Base-by-base conservation (phyloP, 208 protist species). In the Crithidia sp. region DNA sequence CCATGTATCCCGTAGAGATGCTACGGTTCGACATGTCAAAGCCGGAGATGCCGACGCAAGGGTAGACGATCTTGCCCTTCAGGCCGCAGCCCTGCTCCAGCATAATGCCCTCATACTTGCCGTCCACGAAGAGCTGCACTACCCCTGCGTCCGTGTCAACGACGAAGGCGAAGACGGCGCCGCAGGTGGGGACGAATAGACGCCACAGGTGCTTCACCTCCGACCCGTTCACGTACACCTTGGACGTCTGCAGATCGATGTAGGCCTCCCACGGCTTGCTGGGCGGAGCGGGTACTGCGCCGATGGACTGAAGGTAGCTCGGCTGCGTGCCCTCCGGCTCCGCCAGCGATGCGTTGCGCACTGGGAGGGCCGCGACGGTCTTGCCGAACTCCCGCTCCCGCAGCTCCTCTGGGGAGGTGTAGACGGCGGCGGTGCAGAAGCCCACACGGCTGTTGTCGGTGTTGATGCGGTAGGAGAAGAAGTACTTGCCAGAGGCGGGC, bases 41-140 rank as follows among this genome's bases (percentile, higher is more conserved):
- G 13, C 86, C 89, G 14, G 74, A 82, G 54, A 97, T 75, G 47
- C 80, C 88, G 17, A 93, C 77, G 60, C 83, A 91, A 4, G 93
- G 93, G 69, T 79, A 90, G 28, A 96, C 70, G 3, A 80, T 88
- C 62, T 86, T 85, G 28, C 89, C 89, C 62, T 86, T 88, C 28
- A 97, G 60, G 2, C 73, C 80, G 28, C 76, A 63, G 39, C 58
- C 57, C 45, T 53, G 65, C 39, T 94, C 88, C 58, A 94, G 85
- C 44, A 94, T 74, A 58, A 94, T 65, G 40, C 93, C 93, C 10
- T 77, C 78, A 72, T 95, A 97, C 62, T 87, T 79, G 65, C 79
- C 75, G 70, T 95, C 84, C 19, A 95, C 82, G 63, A 90, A 97
- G 17, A 97, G 73, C 74, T 94, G 88, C 60, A 95, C 87, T 7